These are phyloP conservation scores for Vigna hirtella DNA, from an alignment of 306 rosid genomes.

Conservation along the genomic window DNA sequence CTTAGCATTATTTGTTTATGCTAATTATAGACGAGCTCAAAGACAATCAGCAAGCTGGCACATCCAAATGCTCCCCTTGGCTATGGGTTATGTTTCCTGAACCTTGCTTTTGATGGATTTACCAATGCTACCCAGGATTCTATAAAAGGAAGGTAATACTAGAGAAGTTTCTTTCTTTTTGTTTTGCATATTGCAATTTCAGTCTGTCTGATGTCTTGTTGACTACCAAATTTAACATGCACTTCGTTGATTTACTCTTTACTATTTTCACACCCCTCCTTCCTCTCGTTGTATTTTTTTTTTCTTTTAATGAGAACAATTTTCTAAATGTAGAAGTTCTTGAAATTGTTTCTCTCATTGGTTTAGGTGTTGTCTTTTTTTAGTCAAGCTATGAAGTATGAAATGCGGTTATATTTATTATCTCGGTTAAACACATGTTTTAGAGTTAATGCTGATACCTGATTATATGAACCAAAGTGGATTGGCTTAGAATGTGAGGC, in stretches of 20 bases:
- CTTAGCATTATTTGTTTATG: constrained; percentile 38
- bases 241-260: constrained; percentile 14
- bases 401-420: not conserved
- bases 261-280: not conserved
- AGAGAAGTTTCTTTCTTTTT: constrained; percentile 18
- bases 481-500: constrained; percentile 27
- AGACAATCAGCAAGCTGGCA: constrained; percentile 89
- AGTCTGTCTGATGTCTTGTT: constrained; percentile 27
- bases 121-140: constrained; percentile 99
- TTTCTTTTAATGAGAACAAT: not conserved
- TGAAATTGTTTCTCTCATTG: constrained; percentile 21
- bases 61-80: constrained; percentile 98
- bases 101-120: constrained; percentile 98
- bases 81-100: constrained; percentile 89
- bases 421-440: not conserved
- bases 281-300: not conserved
- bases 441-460: not conserved
- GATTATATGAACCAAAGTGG: constrained; percentile 18
- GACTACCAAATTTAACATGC: constrained; percentile 2
- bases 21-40: constrained; percentile 86
- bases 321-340: constrained; percentile 11
- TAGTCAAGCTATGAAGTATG: constrained; percentile 28
- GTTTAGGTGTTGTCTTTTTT: constrained; percentile 34
- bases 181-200: constrained; percentile 6
- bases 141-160: constrained; percentile 68